Conservation (phyloP, 495 filamentous ascomycete genomes). For the Tuber calosporum region DNA sequence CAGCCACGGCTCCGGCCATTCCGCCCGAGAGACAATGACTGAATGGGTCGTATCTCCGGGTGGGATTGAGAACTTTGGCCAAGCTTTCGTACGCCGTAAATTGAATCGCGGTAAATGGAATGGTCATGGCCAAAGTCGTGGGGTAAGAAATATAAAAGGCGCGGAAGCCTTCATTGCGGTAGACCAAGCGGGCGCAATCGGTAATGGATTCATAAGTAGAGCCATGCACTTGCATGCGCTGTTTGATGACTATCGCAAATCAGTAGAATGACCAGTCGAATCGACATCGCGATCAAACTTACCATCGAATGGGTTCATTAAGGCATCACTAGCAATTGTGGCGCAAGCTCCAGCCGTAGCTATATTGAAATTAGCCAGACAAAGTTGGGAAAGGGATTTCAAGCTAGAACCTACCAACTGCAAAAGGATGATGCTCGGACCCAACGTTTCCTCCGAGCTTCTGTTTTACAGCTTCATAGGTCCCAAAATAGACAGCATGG, state of each 20-base stretch:
- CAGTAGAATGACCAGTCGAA: neutral
- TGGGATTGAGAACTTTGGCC: constrained; percentile 84
- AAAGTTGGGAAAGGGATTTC: constrained; percentile 4
- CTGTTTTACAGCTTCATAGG: constrained; percentile 95
- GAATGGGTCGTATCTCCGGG: constrained; percentile 74
- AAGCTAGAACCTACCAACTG: constrained; percentile 59
- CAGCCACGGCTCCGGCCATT: constrained; percentile 85
- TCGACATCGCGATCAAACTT: constrained; percentile 39
- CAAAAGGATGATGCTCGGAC: constrained; percentile 78
- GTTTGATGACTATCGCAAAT: constrained; percentile 74
- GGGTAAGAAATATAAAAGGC: constrained; percentile 99
- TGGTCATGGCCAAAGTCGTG: constrained; percentile 95
- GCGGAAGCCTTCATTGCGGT: constrained; percentile 74
- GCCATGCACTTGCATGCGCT: constrained; percentile 96
- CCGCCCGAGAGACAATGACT: constrained; percentile 90
- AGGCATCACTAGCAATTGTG: constrained; percentile 90
- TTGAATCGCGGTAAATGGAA: constrained; percentile 92
- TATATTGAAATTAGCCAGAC: constrained; percentile 41
- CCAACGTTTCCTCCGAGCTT: constrained; percentile 84
- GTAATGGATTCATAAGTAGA: constrained; percentile 78
- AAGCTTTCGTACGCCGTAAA: constrained; percentile 96
- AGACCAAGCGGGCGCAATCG: constrained; percentile 80
- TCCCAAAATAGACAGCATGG: constrained; percentile 96
- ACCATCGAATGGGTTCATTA: constrained; percentile 99
- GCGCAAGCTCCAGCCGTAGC: constrained; percentile 87